Conservation (phyloP, 169 alveolate genomes). For the Toxoplasma gondii region DNA sequence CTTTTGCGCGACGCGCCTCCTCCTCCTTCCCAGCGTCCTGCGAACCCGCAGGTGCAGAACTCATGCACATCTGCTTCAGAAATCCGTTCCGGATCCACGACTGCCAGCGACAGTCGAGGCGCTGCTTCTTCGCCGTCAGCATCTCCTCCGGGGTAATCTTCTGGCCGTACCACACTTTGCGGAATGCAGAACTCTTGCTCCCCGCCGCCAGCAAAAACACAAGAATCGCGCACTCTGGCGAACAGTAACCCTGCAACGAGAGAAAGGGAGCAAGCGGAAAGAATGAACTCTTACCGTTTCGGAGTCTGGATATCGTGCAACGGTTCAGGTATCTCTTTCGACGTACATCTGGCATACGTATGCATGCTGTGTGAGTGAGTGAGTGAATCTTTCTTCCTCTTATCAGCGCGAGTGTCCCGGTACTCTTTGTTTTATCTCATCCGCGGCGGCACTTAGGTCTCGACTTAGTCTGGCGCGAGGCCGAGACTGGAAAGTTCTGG, state of each 20-base stretch:
- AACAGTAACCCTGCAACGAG: constrained; percentile 70
- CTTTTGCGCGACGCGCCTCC: background rate
- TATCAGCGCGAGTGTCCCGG: no score
- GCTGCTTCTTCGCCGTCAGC: constrained; percentile 67
- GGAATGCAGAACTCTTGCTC: constrained; percentile 73
- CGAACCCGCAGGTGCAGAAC: background rate
- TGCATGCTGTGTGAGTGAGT: no score
- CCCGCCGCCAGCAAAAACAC: constrained; percentile 75
- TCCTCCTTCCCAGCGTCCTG: constrained; percentile 5
- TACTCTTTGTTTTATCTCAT: no score
- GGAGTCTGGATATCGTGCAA: no score
- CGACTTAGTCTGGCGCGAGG: no score
- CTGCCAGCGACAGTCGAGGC: constrained; percentile 74
- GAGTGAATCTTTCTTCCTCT: no score
- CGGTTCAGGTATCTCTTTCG: no score
- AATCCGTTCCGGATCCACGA: constrained; percentile 53
- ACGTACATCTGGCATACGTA: no score
- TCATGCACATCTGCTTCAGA: background rate
- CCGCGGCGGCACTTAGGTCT: no score
- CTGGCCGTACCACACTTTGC: constrained; percentile 76
- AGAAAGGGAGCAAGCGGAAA: background rate
- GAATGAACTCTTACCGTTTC: background rate
- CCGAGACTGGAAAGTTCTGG: no score
- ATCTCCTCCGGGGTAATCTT: constrained; percentile 65
- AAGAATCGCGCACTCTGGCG: constrained; percentile 79